Conservation (phyloP, 1,284 basidiomycete genomes). For the Xerocomus nothofagi region DNA sequence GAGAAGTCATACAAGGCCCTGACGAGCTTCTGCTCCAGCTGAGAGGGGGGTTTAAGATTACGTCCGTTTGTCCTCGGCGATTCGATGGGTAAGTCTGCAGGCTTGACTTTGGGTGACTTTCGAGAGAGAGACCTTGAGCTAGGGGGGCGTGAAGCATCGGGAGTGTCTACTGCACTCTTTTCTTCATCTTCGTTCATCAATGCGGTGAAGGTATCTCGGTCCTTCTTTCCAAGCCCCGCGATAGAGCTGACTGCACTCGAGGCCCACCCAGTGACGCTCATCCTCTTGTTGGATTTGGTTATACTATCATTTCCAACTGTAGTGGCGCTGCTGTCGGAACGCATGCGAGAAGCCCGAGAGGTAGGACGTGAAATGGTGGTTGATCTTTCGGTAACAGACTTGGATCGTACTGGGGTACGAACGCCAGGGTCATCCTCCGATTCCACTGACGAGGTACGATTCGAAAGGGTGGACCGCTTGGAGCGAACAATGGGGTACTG, state of each 20-base stretch:
- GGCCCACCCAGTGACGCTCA: conserved; percentile 65
- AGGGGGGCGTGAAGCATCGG: conserved; percentile 25
- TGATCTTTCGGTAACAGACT: conserved; percentile 45
- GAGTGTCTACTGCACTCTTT: conserved; percentile 30
- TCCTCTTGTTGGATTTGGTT: conserved; percentile 29
- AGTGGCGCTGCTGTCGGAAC: conserved; percentile 52
- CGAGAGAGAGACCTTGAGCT: conserved; percentile 32
- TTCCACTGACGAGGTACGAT: conserved; percentile 25
- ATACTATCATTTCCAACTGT: conserved; percentile 21
- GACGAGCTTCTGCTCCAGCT: conserved; percentile 55
- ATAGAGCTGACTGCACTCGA: conserved; percentile 60
- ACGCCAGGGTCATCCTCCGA: conserved; percentile 39
- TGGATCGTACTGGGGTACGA: conserved; percentile 30
- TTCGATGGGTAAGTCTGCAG: conserved; percentile 36
- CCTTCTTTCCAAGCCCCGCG: conserved; percentile 59
- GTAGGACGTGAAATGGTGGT: conserved; percentile 49
- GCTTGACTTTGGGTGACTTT: conserved; percentile 41
- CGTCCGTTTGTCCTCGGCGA: conserved; percentile 44
- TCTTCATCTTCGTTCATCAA: conserved; percentile 47
- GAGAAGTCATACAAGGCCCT: conserved; percentile 74
- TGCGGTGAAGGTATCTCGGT: conserved; percentile 60
- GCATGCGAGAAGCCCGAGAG: conserved; percentile 58
- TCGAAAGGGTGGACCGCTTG: conserved; percentile 29
- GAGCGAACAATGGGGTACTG: conserved; percentile 24
- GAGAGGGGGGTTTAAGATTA: conserved; percentile 49